These are phyloP conservation scores for Halophytophthora polymorphica DNA, from an alignment of 352 stramenopile species.

Conservation along the genomic window DNA sequence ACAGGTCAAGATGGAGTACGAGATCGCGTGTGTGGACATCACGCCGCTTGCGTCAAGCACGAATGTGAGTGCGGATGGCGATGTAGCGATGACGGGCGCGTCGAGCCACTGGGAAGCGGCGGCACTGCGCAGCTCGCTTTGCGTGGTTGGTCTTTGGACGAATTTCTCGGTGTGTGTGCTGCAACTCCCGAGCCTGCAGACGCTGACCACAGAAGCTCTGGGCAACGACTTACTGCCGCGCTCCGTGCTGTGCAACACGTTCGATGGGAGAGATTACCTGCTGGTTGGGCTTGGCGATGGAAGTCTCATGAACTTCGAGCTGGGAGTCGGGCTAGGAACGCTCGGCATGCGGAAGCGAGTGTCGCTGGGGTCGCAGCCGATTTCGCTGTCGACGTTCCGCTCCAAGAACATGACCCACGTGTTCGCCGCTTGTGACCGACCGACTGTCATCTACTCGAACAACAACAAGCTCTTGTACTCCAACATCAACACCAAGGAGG, in stretches of 20 bases:
- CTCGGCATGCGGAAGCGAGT: slow-evolving; percentile 91
- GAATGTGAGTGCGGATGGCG: slow-evolving; percentile 25
- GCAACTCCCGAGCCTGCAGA: slow-evolving; percentile 72
- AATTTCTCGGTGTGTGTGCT: slow-evolving; percentile 91
- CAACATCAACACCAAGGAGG: slow-evolving; percentile 92
- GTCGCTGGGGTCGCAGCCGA: slow-evolving; percentile 93
- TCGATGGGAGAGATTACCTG: slow-evolving; percentile 88
- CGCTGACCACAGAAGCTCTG: slow-evolving; percentile 60
- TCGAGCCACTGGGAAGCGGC: slow-evolving; percentile 57
- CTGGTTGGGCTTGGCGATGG: slow-evolving; percentile 97
- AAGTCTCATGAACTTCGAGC: slow-evolving; percentile 91
- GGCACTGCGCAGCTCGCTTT: slow-evolving; percentile 53
- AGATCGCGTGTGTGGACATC: slow-evolving; percentile 94
- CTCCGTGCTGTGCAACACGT: slow-evolving; percentile 86
- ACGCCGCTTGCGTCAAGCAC: slow-evolving; percentile 43
- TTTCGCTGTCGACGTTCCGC: slow-evolving; percentile 91
- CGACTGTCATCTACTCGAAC: slow-evolving; percentile 96
- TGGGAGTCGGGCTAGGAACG: slow-evolving; percentile 45
- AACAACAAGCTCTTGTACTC: slow-evolving; percentile 97
- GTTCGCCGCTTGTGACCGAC: slow-evolving; percentile 95
- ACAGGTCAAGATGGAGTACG: slow-evolving; percentile 84
- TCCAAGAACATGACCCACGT: slow-evolving; percentile 94
- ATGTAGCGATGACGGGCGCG: slow-evolving; percentile 57
- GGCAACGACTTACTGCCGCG: slow-evolving; percentile 83
- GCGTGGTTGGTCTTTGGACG: slow-evolving; percentile 90